phyloP scores from a whole-genome alignment of 2,329 filamentous ascomycete species.

The Pseudogymnoascus verrucosus region DNA sequence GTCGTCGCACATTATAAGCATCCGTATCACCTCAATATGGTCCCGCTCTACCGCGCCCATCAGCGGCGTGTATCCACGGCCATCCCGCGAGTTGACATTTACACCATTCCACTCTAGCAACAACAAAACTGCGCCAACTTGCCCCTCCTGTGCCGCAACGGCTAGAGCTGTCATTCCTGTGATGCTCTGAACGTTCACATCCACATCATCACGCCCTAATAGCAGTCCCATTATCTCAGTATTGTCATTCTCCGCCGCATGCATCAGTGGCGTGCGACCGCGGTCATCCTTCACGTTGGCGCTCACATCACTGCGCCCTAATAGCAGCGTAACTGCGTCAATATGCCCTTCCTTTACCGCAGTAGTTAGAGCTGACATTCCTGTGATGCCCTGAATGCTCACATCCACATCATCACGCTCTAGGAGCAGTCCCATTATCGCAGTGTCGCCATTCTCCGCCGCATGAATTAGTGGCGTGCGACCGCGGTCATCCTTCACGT shows the following conservation, averaged over 20 bases:
- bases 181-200: not conserved
- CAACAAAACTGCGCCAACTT: too few relatives aligned
- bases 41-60: too few relatives aligned
- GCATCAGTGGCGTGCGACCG: not conserved
- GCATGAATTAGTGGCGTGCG: not conserved
- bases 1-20: not conserved
- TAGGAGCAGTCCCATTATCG: not conserved
- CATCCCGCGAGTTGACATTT: too few relatives aligned
- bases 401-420: not conserved
- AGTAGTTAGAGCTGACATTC: not conserved
- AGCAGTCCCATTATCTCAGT: not conserved
- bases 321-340: not conserved
- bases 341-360: not conserved
- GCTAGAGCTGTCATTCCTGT: not conserved
- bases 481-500: not conserved
- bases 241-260: not conserved
- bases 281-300: not conserved
- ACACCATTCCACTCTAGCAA: too few relatives aligned
- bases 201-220: not conserved
- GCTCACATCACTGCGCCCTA: not conserved
- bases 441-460: not conserved
- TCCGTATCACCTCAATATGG: not conserved
- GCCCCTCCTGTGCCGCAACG: too few relatives aligned
- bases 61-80: too few relatives aligned
- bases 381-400: not conserved